Percentiles rank a stretch among this genome's conserved stretches.
Evolutionary conservation across 805 yeast genomes (phyloP).

Genomic region (Danielia reshetovae): DNA sequence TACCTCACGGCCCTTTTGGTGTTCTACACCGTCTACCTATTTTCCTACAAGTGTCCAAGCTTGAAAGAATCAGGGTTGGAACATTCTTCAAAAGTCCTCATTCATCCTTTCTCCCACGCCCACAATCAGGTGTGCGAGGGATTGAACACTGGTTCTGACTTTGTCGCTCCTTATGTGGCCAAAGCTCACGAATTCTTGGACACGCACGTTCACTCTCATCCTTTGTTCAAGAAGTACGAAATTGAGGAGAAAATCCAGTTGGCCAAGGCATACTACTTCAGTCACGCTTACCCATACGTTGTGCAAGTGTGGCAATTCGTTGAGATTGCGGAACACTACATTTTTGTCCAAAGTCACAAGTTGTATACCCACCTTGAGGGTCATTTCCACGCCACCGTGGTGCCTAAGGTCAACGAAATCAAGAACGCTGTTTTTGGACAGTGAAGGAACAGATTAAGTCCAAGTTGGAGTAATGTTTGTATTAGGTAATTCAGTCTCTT

Average conservation of each 20-base stretch:
- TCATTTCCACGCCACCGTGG: slow-evolving; percentile 21
- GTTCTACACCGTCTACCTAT: slow-evolving; percentile 35
- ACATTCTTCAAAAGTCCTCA: slow-evolving; percentile 22
- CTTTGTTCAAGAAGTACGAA: slow-evolving; percentile 29
- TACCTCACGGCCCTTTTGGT: slow-evolving; percentile 22
- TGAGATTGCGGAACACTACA: slow-evolving; percentile 32
- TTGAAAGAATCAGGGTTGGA: slow-evolving; percentile 27
- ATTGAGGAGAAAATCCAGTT: slow-evolving; percentile 24
- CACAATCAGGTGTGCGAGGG: slow-evolving; percentile 34
- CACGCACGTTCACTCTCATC: slow-evolving; percentile 35
- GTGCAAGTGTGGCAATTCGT: slow-evolving; percentile 29
- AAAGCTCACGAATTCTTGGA: slow-evolving; percentile 29
- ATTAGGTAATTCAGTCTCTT: background rate
- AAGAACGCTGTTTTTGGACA: slow-evolving; percentile 2
- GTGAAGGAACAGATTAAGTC: slow-evolving; percentile 13
- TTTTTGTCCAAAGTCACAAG: slow-evolving; percentile 20
- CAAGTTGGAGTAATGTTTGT: slow-evolving; percentile 9
- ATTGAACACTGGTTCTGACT: slow-evolving; percentile 25
- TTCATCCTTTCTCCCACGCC: slow-evolving; percentile 37
- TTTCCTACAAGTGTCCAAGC: slow-evolving; percentile 36
- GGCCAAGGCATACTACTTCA: slow-evolving; percentile 20
- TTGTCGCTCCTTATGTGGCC: slow-evolving; percentile 28
- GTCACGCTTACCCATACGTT: slow-evolving; percentile 29
- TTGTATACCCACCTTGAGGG: slow-evolving; percentile 18
- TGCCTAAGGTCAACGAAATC: slow-evolving; percentile 12